Evolutionary conservation across 116 monocot genomes (phyloP), one percentile per base, ranked within the genome.

Genomic region (Phalaenopsis hybrid): DNA sequence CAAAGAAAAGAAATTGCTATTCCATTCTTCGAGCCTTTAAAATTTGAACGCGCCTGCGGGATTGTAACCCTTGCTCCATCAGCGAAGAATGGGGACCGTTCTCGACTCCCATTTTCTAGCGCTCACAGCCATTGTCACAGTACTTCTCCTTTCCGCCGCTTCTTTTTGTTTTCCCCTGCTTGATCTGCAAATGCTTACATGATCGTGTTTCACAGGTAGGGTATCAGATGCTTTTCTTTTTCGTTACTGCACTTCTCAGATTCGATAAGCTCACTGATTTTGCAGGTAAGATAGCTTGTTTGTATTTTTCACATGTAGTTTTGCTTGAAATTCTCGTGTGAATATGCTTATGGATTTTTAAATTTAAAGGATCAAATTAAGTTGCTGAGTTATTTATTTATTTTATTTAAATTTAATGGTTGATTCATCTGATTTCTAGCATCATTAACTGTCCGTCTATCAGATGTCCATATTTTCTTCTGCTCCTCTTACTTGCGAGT

Each of bases 201-300:
- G 16, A 44, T 58, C 44, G 2, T 50, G 13, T 75, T 44, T n/a
- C 51, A 9, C 85, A 97, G 97, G 81, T 95, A 13, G 88, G 88
- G 6, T 98, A 98, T 77, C 98, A 98, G 86, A 72, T 95, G 9
- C 5, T 87, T 44, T 95, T 98, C 92, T 98, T 98, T 79, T 75
- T 93, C 78, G 78, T 98, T 84, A 93, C 95, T 0, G 93, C 90
- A 25, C 90, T 93, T 74, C 89, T 97, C 80, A 91, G 75, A 82
- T 90, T 98, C 75, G 93, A 95, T 61, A 98, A 93, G 75, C 81
- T 98, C 78, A 98, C 98, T 0, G 95, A 98, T 85, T 95, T 98
- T 61, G 98, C 95, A 0, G 94, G 98, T 98, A 90, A 84, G 76
- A 17, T 20, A 12, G 43, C 8, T 12, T 73, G 8, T 73, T 15